phyloP scores from a whole-genome alignment of 768 basidiomycete genomes.

The Lactarius hengduanensis region DNA sequence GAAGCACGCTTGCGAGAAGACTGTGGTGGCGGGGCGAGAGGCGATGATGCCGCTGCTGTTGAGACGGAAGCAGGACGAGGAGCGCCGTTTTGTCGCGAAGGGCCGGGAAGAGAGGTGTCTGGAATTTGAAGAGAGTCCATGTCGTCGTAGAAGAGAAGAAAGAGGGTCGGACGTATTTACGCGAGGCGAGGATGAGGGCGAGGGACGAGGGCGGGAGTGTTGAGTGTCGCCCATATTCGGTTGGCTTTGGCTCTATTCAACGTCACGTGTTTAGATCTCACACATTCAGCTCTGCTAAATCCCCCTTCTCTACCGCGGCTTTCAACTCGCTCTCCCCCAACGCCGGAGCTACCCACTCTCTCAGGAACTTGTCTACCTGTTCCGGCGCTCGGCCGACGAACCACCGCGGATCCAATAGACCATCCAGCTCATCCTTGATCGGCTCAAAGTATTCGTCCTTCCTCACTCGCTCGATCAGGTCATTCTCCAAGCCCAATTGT shows the following conservation, averaged over 20 bases:
- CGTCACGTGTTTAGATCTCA: constrained; percentile 36
- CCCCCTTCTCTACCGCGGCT: constrained; percentile 49
- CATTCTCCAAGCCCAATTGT: constrained; percentile 90
- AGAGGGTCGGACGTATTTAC: not conserved
- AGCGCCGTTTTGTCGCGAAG: constrained; percentile 43
- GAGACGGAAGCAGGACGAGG: constrained; percentile 61
- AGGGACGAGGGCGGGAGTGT: not conserved
- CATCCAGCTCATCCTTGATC: constrained; percentile 77
- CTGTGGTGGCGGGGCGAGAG: constrained; percentile 39
- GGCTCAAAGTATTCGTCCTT: constrained; percentile 85
- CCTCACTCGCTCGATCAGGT: constrained; percentile 86
- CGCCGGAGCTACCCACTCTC: constrained; percentile 86
- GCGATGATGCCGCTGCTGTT: constrained; percentile 50
- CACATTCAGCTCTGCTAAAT: constrained; percentile 66
- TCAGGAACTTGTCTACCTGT: constrained; percentile 88
- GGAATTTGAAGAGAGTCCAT: constrained; percentile 47
- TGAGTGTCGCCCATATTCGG: not conserved
- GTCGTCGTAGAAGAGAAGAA: constrained; percentile 8
- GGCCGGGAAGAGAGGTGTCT: constrained; percentile 43
- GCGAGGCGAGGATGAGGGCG: not conserved
- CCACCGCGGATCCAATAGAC: constrained; percentile 76
- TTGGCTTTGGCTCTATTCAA: not conserved
- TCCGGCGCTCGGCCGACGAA: constrained; percentile 95
- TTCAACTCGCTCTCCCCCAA: constrained; percentile 57
- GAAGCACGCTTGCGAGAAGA: constrained; percentile 62